Evolutionary conservation across 2,329 filamentous ascomycete genomes (phyloP).

Genomic region (Talaromyces marneffei): DNA sequence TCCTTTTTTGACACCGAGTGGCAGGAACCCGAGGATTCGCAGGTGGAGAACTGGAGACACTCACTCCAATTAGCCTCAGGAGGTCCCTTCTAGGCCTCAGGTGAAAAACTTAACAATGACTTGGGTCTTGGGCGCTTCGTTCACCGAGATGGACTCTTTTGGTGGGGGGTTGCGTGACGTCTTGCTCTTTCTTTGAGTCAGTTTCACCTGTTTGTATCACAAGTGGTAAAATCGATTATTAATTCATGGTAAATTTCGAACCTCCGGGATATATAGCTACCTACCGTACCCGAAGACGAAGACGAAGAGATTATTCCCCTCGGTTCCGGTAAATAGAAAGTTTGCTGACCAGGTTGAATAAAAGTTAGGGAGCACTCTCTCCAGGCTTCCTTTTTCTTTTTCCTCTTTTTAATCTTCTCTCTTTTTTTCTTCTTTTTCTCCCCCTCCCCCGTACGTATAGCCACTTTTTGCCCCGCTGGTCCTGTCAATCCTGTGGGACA

Average conservation of each 20-base stretch:
- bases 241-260: conserved; percentile 1
- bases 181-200: not conserved
- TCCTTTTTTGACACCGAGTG: not conserved
- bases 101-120: not conserved
- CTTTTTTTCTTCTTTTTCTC: not conserved
- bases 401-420: not conserved
- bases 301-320: not conserved
- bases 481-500: not conserved
- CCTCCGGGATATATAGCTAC: not conserved
- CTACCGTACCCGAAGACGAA: not conserved
- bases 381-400: not conserved
- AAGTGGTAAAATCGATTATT: not conserved
- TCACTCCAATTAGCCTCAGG: not conserved
- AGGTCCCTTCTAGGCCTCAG: not conserved
- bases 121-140: not conserved
- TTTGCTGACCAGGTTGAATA: not conserved
- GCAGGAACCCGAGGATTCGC: not conserved
- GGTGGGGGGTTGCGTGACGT: not conserved
- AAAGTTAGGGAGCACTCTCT: not conserved
- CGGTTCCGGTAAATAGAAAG: not conserved
- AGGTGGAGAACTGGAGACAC: not conserved
- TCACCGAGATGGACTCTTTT: not conserved
- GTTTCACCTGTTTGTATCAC: not conserved
- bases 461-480: not conserved
- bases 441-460: not conserved